phyloP scores from a whole-genome alignment of 1,139 yeast species.

The Diutina catenulata region DNA sequence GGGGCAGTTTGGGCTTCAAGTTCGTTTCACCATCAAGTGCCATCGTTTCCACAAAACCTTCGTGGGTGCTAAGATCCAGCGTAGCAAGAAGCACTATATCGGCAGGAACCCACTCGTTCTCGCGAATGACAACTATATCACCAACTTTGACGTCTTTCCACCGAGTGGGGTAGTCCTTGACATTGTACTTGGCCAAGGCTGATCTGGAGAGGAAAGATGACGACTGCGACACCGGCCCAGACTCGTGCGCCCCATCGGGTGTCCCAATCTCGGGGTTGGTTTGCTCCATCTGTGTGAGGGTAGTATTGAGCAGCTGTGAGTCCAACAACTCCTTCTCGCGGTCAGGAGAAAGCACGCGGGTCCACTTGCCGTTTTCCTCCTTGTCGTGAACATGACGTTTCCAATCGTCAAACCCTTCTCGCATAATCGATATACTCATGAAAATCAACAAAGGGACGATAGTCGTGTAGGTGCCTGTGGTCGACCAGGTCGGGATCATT shows the following conservation, averaged over 20 bases:
- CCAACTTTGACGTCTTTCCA: conserved; percentile 87
- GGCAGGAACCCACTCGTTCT: conserved; percentile 91
- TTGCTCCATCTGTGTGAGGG: conserved; percentile 22
- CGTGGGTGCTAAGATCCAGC: conserved; percentile 41
- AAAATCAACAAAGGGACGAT: conserved; percentile 80
- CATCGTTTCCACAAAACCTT: conserved; percentile 88
- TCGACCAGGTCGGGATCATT: conserved; percentile 95
- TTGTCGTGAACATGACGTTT: conserved; percentile 78
- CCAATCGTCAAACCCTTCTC: conserved; percentile 93
- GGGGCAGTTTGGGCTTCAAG: conserved; percentile 63
- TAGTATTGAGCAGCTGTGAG: conserved; percentile 25
- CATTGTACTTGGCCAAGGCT: conserved; percentile 21
- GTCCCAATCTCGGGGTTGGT: not conserved
- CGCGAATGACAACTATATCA: conserved; percentile 57
- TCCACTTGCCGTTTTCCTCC: conserved; percentile 62
- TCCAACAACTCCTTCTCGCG: conserved; percentile 19
- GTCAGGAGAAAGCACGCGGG: conserved; percentile 29
- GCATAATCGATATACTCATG: conserved; percentile 78
- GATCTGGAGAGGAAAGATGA: conserved; percentile 13
- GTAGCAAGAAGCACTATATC: conserved; percentile 62
- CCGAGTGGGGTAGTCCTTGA: conserved; percentile 23
- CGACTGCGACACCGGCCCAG: conserved; percentile 6
- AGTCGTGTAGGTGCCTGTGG: conserved; percentile 94
- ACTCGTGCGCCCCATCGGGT: no score
- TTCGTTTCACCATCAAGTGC: conserved; percentile 97